These are phyloP conservation scores for Tuber melanosporum DNA, from an alignment of 495 filamentous ascomycete genomes.

Conservation along the genomic window DNA sequence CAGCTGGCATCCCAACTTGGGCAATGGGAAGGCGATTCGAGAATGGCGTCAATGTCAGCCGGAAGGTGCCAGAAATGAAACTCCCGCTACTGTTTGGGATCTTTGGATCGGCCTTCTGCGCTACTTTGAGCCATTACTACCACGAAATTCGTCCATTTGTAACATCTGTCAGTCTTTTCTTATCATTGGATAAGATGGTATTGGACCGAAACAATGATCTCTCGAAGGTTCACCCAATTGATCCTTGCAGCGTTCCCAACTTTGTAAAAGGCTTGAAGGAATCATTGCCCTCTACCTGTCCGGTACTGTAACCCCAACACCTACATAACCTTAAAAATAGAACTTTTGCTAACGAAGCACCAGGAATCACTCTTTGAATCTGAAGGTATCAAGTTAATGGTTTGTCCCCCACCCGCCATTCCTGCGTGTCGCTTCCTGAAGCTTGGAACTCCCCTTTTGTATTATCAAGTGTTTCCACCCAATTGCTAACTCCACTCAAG, in stretches of 20 bases:
- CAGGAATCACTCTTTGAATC: constrained; percentile 51
- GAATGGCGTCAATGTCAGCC: constrained; percentile 58
- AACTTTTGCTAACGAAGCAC: constrained; percentile 47
- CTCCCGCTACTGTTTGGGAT: constrained; percentile 79
- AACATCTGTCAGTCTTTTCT: constrained; percentile 64
- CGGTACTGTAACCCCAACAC: constrained; percentile 36
- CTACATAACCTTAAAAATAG: background rate
- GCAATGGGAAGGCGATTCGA: constrained; percentile 77
- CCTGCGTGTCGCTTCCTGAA: background rate
- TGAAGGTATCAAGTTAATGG: constrained; percentile 74
- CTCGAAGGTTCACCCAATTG: constrained; percentile 83
- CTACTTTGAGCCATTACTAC: constrained; percentile 91
- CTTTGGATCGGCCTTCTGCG: constrained; percentile 93
- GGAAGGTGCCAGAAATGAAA: constrained; percentile 68
- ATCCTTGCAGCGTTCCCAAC: constrained; percentile 82
- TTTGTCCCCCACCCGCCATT: constrained; percentile 12
- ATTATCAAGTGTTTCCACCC: background rate
- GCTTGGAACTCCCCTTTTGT: background rate
- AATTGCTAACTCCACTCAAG: constrained; percentile 24
- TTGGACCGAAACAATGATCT: constrained; percentile 71
- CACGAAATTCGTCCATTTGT: constrained; percentile 79
- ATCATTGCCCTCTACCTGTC: constrained; percentile 63
- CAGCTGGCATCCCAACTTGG: constrained; percentile 90
- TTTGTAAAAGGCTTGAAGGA: constrained; percentile 72
- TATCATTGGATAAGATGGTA: constrained; percentile 78